Evolutionary conservation across 225 moss, liverwort and hornwort species (phyloP).

Genomic region (Rhytidiadelphus loreus): DNA sequence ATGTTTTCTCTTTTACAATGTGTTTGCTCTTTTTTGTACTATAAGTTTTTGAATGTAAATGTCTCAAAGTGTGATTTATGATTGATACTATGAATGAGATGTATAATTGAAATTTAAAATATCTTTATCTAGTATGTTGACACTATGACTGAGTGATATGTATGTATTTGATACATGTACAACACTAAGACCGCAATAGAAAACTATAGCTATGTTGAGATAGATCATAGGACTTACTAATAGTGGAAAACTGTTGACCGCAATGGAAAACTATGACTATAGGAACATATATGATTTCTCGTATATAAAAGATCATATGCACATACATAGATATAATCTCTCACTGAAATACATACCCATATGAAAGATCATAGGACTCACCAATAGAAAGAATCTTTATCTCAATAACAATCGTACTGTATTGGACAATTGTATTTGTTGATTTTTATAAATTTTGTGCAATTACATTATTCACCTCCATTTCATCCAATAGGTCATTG

Average conservation of each 20-base stretch:
- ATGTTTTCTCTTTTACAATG: neutral
- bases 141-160: no score
- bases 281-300: no score
- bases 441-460: neutral
- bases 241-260: no score
- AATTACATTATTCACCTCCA: neutral
- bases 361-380: no score
- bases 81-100: neutral
- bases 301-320: no score
- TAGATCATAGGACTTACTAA: no score
- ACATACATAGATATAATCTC: no score
- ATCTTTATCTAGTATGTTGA: neutral
- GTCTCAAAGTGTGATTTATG: neutral
- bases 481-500: neutral
- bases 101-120: neutral
- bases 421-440: fast-evolving
- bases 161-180: no score
- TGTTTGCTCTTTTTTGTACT: neutral
- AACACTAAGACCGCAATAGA: no score
- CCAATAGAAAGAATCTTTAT: neutral
- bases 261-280: neutral
- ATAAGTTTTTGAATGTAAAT: neutral
- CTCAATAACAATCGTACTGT: fast-evolving
- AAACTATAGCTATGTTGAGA: no score
- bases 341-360: no score